A percentile compares a stretch with the other conserved stretches of the same genome.
These are phyloP conservation scores for Gossypium mustelinum DNA, from an alignment of 345 rosid genomes.

Conservation along the genomic window DNA sequence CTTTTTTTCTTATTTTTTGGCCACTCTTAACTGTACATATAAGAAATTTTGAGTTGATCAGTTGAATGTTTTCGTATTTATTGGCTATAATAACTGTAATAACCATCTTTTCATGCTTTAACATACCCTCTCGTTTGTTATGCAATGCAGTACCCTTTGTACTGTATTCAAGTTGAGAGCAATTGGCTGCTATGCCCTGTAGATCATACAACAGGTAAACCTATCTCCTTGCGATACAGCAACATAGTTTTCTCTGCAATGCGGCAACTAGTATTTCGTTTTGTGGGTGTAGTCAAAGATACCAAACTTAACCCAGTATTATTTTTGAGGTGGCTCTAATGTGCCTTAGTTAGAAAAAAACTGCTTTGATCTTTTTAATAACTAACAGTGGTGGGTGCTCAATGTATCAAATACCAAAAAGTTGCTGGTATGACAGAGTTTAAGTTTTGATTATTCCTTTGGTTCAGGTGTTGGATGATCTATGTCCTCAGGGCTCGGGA, in stretches of 20 bases:
- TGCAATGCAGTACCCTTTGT: slow-evolving; percentile 52
- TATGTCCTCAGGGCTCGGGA: slow-evolving; percentile 2
- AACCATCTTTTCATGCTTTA: no score
- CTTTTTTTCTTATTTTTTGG: no score
- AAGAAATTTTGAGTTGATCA: no score
- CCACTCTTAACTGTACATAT: no score
- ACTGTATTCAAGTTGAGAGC: slow-evolving; percentile 44
- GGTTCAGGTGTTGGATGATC: slow-evolving; percentile 22
- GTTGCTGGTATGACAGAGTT: not conserved
- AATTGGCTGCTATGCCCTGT: not conserved
- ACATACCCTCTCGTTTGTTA: not conserved
- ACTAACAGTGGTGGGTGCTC: not conserved
- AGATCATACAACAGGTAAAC: not conserved
- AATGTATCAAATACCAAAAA: not conserved
- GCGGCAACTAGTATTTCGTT: not conserved
- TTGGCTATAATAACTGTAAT: no score
- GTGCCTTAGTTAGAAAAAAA: not conserved
- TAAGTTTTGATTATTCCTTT: not conserved
- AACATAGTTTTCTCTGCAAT: not conserved
- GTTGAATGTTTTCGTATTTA: no score
- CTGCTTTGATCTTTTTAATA: not conserved
- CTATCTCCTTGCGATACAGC: not conserved
- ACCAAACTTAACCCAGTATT: not conserved
- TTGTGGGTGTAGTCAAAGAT: not conserved
- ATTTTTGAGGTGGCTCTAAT: not conserved